Conservation (phyloP, 176 grass and related monocot genomes). For the Oryza meridionalis region DNA sequence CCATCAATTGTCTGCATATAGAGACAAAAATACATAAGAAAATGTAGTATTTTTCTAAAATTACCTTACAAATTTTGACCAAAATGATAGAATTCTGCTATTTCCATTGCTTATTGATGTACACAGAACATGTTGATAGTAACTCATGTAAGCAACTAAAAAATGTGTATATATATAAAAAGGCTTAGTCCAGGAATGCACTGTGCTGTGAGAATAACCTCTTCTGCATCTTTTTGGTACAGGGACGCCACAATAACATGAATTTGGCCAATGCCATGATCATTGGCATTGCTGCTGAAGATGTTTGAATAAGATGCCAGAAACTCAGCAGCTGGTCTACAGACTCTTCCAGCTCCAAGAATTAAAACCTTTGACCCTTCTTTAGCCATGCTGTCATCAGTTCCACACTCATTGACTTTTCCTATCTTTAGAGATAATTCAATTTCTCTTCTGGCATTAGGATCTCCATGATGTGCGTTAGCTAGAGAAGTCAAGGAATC, state of each 20-base stretch:
- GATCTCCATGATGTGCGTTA: slow-evolving; percentile 54
- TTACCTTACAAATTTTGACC: not conserved
- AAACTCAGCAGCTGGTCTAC: slow-evolving; percentile 83
- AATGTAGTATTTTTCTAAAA: slow-evolving; percentile 14
- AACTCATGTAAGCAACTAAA: not conserved
- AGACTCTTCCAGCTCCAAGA: slow-evolving; percentile 94
- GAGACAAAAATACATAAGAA: slow-evolving; percentile 37
- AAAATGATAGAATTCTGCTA: slow-evolving; percentile 24
- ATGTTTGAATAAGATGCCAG: slow-evolving; percentile 55
- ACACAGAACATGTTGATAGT: not conserved
- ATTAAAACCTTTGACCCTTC: slow-evolving; percentile 72
- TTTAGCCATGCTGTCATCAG: slow-evolving; percentile 42
- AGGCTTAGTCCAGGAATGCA: slow-evolving; percentile 17
- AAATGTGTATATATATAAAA: not conserved
- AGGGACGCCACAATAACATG: slow-evolving; percentile 88
- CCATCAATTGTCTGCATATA: slow-evolving; percentile 76
- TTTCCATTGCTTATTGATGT: not conserved
- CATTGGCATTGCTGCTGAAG: slow-evolving; percentile 10
- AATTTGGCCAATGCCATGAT: slow-evolving; percentile 43
- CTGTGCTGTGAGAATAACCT: slow-evolving; percentile 54
- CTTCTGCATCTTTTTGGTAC: slow-evolving; percentile 81
- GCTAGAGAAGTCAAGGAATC: slow-evolving; percentile 79
- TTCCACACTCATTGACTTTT: slow-evolving; percentile 59
- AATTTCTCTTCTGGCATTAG: slow-evolving; percentile 44
- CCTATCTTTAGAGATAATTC: slow-evolving; percentile 84